A percentile compares a stretch with the other conserved stretches of the same genome.
Conservation (phyloP, 2,329 filamentous ascomycete species). For the Epicoccum sorghinum region DNA sequence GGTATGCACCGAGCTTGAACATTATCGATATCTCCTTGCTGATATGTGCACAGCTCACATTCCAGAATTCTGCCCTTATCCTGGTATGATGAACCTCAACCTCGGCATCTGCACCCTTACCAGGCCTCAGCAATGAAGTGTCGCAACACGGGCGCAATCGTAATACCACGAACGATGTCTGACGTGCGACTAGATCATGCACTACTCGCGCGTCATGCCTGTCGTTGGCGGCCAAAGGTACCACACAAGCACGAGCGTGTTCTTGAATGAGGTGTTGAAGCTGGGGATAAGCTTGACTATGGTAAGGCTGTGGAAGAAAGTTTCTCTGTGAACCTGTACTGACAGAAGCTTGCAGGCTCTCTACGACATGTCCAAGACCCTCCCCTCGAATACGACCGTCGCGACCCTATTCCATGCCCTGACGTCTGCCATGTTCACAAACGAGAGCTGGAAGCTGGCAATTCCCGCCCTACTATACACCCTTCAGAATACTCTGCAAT, state of each 20-base stretch:
- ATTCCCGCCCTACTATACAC: slow-evolving; percentile 90
- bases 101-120: background rate
- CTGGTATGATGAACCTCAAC: slow-evolving; percentile 58
- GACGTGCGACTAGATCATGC: slow-evolving; percentile 70
- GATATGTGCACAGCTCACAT: slow-evolving; percentile 65
- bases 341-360: slow-evolving; percentile 58
- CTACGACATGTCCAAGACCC: slow-evolving; percentile 80
- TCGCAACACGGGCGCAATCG: background rate
- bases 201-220: slow-evolving; percentile 96
- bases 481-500: slow-evolving; percentile 91
- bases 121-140: background rate
- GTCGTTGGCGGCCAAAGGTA: slow-evolving; percentile 82
- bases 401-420: slow-evolving; percentile 82
- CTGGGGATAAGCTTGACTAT: slow-evolving; percentile 84
- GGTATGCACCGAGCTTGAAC: slow-evolving; percentile 51
- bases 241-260: slow-evolving; percentile 90
- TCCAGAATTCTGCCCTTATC: slow-evolving; percentile 80
- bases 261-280: slow-evolving; percentile 92
- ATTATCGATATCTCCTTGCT: slow-evolving; percentile 16
- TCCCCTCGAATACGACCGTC: slow-evolving; percentile 79
- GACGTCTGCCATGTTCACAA: slow-evolving; percentile 79
- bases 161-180: slow-evolving; percentile 7
- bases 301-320: slow-evolving; percentile 16
- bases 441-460: slow-evolving; percentile 93
- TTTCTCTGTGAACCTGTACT: background rate